Conservation (phyloP, 768 basidiomycete species). For the Zangia roseola region DNA sequence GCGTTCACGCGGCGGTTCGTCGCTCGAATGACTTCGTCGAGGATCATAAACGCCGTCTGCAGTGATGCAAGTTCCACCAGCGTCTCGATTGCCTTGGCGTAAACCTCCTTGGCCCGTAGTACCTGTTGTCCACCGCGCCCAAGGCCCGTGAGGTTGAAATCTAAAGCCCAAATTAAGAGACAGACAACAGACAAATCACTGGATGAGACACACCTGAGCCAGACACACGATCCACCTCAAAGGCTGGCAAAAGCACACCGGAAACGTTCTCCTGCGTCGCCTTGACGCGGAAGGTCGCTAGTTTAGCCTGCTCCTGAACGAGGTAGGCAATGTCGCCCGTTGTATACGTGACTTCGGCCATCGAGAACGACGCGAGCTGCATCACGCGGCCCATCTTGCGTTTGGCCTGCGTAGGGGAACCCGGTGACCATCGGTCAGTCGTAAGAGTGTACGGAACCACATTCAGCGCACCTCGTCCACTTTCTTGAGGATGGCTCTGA, state of each 20-base stretch:
- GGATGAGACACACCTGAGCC: conserved; percentile 63
- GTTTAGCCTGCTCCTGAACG: conserved; percentile 92
- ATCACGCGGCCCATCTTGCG: conserved; percentile 99
- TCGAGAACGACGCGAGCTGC: conserved; percentile 97
- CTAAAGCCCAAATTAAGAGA: conserved; percentile 50
- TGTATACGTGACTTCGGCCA: conserved; percentile 98
- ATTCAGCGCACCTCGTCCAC: conserved; percentile 86
- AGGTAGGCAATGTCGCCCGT: conserved; percentile 98
- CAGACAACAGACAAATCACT: conserved; percentile 1
- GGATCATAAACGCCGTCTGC: conserved; percentile 96
- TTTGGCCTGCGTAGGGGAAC: conserved; percentile 78
- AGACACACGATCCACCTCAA: conserved; percentile 84
- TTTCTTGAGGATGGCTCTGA: conserved; percentile 90
- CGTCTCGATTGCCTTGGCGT: conserved; percentile 96
- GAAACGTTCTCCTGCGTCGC: conserved; percentile 98
- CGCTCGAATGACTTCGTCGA: conserved; percentile 99
- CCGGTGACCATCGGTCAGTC: conserved; percentile 26
- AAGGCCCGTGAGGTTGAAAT: conserved; percentile 96
- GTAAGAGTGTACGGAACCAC: background rate
- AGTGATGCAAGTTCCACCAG: conserved; percentile 95
- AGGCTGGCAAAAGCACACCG: conserved; percentile 92
- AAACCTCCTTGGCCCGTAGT: conserved; percentile 91
- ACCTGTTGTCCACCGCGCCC: conserved; percentile 97
- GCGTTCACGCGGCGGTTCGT: conserved; percentile 99
- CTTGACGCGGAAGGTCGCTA: conserved; percentile 89